phyloP scores from a whole-genome alignment of 306 rosid species.

The Mimosa bimucronata region DNA sequence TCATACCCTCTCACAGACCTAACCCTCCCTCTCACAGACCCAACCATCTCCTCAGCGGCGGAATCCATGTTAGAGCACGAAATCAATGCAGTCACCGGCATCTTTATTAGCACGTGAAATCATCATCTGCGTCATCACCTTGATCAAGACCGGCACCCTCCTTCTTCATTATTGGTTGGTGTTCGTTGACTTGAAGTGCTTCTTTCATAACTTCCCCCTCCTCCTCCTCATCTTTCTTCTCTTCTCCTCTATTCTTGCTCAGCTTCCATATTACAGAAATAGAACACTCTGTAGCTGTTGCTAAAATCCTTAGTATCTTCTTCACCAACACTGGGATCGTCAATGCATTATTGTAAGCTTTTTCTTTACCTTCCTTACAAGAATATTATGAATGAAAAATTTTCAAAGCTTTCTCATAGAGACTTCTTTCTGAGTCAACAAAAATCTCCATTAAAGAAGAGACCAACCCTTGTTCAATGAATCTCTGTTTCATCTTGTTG shows the following conservation, averaged over 20 bases:
- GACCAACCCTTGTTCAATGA: slow-evolving; percentile 56
- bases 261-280: too few species aligned
- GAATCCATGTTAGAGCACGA: too few species aligned
- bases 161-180: too few species aligned
- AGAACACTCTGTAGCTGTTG: slow-evolving; percentile 64
- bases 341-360: slow-evolving; percentile 53
- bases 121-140: too few species aligned
- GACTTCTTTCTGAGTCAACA: slow-evolving; percentile 60
- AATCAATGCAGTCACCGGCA: too few species aligned
- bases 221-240: not conserved
- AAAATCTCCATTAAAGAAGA: slow-evolving; percentile 52
- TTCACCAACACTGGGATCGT: slow-evolving; percentile 72
- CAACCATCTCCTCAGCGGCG: too few species aligned
- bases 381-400: slow-evolving; percentile 51
- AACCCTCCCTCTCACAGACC: too few species aligned
- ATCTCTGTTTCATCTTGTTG: slow-evolving; percentile 39
- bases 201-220: slow-evolving; percentile 56
- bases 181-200: slow-evolving; percentile 78
- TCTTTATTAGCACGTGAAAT: too few species aligned
- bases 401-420: slow-evolving; percentile 54
- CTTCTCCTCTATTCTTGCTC: slow-evolving; percentile 41
- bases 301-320: slow-evolving; percentile 66
- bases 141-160: too few species aligned
- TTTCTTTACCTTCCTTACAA: slow-evolving; percentile 52
- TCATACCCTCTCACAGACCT: too few species aligned